A percentile compares a stretch with the other conserved stretches of the same genome.
These are phyloP conservation scores for Populus hybrid DNA, from an alignment of 441 rosid species.

Conservation along the genomic window DNA sequence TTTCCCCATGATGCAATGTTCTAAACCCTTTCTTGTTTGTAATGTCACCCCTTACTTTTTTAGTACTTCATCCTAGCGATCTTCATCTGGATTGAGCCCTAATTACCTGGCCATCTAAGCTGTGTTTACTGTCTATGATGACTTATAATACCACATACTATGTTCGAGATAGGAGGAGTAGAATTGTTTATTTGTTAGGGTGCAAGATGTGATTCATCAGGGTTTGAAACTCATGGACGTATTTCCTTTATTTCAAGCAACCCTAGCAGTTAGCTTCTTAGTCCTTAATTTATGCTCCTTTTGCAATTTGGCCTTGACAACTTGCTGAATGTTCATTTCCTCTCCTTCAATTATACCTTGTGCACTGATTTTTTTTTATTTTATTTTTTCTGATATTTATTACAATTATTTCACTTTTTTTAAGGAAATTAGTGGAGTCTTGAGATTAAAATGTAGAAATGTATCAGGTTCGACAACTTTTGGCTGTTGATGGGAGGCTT, in stretches of 20 bases:
- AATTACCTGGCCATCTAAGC: not conserved
- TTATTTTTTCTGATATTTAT: too few relatives aligned
- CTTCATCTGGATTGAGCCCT: not conserved
- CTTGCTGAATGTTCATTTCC: not conserved
- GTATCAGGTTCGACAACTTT: constrained; percentile 75
- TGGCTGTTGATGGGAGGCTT: constrained; percentile 83
- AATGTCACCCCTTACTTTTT: not conserved
- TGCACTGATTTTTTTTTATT: too few relatives aligned
- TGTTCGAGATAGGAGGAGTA: not conserved
- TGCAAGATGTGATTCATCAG: not conserved
- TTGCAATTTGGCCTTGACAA: not conserved
- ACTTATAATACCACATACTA: not conserved
- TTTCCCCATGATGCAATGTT: too few relatives aligned
- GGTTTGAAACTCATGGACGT: not conserved
- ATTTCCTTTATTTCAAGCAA: not conserved
- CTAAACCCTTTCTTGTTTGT: not conserved
- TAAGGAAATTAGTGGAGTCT: not conserved
- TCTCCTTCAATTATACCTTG: too few relatives aligned
- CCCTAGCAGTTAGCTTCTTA: not conserved
- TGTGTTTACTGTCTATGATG: not conserved
- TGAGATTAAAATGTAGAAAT: constrained; percentile 12
- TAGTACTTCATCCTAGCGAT: not conserved
- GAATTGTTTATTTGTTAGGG: not conserved
- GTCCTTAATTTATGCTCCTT: not conserved
- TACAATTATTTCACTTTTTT: not conserved